Base-by-base conservation (phyloP, 2,329 filamentous ascomycete species). In the Fusarium sp. region DNA sequence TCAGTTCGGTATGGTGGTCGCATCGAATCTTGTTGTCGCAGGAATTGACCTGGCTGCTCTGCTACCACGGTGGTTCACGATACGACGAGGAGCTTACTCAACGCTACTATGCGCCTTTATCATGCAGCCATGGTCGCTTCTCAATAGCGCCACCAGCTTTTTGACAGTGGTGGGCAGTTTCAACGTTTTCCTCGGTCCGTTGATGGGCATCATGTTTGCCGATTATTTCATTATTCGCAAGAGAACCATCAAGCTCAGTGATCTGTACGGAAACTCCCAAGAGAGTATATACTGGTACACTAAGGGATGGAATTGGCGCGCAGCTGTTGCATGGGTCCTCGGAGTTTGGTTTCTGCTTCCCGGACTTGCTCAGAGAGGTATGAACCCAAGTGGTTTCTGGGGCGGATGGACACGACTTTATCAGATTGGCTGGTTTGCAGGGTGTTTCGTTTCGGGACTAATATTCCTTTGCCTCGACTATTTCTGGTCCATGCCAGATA, bases 1-100 rank as follows among this genome's bases (percentile, higher is more conserved):
- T 3, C 65, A 62, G 26, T 62, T 66, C 8, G 62, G 61, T 6
- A 62, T 68, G 40, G 61, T 58, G 15, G 57, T 68, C 7, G 64
- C 49, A 6, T 60, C 56, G 2, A 55, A 55, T n/a, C 52, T 55
- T 22, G 40, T 55, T 9, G 42, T 55, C n/a, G 52, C 52, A 8
- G 50, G 43, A 22, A 60, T 60, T 11, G 57, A 48, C 4, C 20
- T 60, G n/a, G 50, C 57, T 2, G 50, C 50, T 36, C 38, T 55
- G 33, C n/a, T 46, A 6, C 52, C 52, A 36, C 42, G 42, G 7
- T 55, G 52, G 52, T 55, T 54, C 31, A 55, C 33, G 1, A 55
- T 55, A 13, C n/a, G 52, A 3, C 31, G 42, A 1, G 52, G 42
- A 46, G 40, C 13, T 6, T 55, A 39, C n/a, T 17, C 31, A 8